Conservation (phyloP, 352 stramenopile genomes). For the Pilasporangium apinafurcum region DNA sequence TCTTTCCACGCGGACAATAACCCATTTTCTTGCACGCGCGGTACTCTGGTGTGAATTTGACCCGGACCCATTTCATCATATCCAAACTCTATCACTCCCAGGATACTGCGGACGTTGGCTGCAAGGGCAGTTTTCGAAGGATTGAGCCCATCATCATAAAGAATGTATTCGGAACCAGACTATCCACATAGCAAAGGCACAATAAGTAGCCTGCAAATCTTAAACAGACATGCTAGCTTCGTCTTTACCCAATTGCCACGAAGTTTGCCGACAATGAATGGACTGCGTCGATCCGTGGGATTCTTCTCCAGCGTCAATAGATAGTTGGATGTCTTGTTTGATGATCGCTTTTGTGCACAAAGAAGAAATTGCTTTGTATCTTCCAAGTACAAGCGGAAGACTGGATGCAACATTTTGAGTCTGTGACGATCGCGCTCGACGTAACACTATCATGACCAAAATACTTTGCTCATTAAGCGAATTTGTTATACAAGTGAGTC, state of each 20-base stretch:
- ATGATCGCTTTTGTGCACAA: constrained; percentile 38
- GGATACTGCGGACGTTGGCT: constrained; percentile 31
- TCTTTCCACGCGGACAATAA: constrained; percentile 21
- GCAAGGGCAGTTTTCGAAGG: constrained; percentile 34
- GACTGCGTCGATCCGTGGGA: constrained; percentile 23
- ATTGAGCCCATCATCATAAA: constrained; percentile 54
- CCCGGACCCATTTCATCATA: constrained; percentile 72
- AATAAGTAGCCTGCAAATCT: not conserved
- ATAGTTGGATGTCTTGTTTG: constrained; percentile 58
- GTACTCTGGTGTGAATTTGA: constrained; percentile 32
- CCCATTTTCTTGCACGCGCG: constrained; percentile 22
- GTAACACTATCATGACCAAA: constrained; percentile 23
- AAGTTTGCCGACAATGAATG: constrained; percentile 46
- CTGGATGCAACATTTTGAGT: constrained; percentile 36
- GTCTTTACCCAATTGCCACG: constrained; percentile 53
- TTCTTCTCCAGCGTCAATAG: constrained; percentile 42
- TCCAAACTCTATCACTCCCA: constrained; percentile 46
- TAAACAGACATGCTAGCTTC: not conserved
- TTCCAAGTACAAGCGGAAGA: constrained; percentile 56
- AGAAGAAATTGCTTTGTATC: constrained; percentile 43
- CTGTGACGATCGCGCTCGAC: constrained; percentile 46
- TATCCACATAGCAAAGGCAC: not conserved
- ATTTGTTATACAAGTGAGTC: not conserved
- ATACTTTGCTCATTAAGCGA: not conserved
- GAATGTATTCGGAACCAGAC: constrained; percentile 51